Percentiles rank a stretch among this genome's conserved stretches.
phyloP scores from a whole-genome alignment of 805 yeast species.

The Blastobotrys americana region DNA sequence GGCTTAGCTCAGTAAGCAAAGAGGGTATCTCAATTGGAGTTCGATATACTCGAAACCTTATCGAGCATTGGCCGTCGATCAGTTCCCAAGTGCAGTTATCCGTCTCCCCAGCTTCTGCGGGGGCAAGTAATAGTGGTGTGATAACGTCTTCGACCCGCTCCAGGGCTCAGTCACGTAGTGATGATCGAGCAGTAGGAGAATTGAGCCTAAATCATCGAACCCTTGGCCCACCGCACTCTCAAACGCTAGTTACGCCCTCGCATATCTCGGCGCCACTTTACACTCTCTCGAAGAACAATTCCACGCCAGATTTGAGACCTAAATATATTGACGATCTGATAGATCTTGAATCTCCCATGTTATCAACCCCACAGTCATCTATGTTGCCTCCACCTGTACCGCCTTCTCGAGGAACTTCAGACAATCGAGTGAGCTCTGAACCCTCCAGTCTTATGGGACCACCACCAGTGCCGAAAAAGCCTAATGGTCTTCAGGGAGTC shows the following conservation, averaged over 20 bases:
- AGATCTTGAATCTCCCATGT: neutral
- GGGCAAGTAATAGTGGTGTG: neutral
- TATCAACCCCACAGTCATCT: conserved; percentile 15
- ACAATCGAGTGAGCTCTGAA: neutral
- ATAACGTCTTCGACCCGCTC: neutral
- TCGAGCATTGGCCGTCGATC: conserved; percentile 45
- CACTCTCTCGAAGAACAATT: conserved; percentile 2
- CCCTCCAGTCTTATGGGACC: conserved; percentile 1
- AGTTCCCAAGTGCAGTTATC: neutral
- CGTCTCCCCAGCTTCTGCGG: neutral
- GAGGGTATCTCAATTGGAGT: conserved; percentile 46
- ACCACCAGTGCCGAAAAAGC: conserved; percentile 7
- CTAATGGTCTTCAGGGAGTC: neutral
- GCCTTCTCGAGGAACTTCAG: conserved; percentile 3
- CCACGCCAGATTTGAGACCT: conserved; percentile 6
- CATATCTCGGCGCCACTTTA: conserved; percentile 2
- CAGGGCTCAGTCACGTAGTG: neutral
- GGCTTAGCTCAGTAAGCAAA: conserved; percentile 41
- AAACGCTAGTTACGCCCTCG: conserved; percentile 2
- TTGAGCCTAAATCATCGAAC: neutral
- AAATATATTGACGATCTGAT: conserved; percentile 12
- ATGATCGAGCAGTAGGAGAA: neutral
- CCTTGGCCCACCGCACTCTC: neutral
- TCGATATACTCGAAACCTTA: conserved; percentile 45
- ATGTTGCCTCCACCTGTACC: conserved; percentile 8